Percentiles rank a stretch among this genome's conserved stretches.
phyloP scores from a whole-genome alignment of 1,139 yeast genomes.

The Scheffersomyces segobiensis region DNA sequence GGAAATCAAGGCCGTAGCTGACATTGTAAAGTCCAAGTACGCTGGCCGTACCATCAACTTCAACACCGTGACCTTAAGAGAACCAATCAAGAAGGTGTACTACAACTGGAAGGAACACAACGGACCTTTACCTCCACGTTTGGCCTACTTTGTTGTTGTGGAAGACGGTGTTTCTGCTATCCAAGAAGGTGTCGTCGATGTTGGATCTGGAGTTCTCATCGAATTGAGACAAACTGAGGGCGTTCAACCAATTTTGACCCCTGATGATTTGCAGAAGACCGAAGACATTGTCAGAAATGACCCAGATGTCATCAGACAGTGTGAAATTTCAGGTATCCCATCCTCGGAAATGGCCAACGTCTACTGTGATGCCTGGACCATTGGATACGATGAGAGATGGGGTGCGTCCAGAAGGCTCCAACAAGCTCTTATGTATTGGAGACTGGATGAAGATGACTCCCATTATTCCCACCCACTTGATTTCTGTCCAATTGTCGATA shows the following conservation, averaged over 20 bases:
- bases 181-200: slow-evolving; percentile 68
- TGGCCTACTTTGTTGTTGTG: slow-evolving; percentile 65
- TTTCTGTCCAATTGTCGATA: slow-evolving; percentile 80
- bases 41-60: slow-evolving; percentile 51
- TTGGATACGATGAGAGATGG: slow-evolving; percentile 84
- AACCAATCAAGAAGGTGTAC: slow-evolving; percentile 64
- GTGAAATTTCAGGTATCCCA: slow-evolving; percentile 68
- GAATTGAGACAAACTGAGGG: slow-evolving; percentile 53
- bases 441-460: slow-evolving; percentile 76
- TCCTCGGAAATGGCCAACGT: slow-evolving; percentile 65
- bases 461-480: slow-evolving; percentile 84
- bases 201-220: slow-evolving; percentile 47
- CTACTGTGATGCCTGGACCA: slow-evolving; percentile 85
- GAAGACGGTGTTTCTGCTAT: slow-evolving; percentile 62
- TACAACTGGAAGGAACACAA: slow-evolving; percentile 64
- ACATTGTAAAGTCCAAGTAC: slow-evolving; percentile 46
- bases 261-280: slow-evolving; percentile 62
- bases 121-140: slow-evolving; percentile 65
- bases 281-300: slow-evolving; percentile 67
- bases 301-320: slow-evolving; percentile 71
- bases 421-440: slow-evolving; percentile 78
- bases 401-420: slow-evolving; percentile 74
- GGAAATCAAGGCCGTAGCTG: slow-evolving; percentile 51
- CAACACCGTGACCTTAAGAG: slow-evolving; percentile 70
- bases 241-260: slow-evolving; percentile 74